Evolutionary conservation across 306 rosid genomes (phyloP).

Genomic region (Fragaria vesca): DNA sequence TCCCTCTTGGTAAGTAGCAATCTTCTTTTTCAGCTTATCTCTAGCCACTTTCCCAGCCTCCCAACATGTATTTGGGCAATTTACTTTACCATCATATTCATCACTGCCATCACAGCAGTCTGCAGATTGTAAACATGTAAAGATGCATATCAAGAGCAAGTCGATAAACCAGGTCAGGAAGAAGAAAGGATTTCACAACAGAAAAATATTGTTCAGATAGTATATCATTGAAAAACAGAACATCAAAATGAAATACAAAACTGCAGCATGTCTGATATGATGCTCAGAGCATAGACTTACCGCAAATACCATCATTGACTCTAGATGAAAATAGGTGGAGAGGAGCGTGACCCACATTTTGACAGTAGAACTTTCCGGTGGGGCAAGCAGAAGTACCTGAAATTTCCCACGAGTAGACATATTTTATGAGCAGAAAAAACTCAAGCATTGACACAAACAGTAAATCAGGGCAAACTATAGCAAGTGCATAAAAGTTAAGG

Average conservation of each 20-base stretch:
- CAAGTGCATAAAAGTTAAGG: neutral
- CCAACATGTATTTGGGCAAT: constrained; percentile 96
- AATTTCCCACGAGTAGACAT: neutral
- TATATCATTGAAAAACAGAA: neutral
- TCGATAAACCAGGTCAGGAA: neutral
- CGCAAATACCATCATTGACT: constrained; percentile 95
- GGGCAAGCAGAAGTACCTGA: constrained; percentile 98
- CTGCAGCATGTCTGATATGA: neutral
- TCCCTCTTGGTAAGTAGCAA: constrained; percentile 76
- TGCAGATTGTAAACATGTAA: constrained; percentile 33
- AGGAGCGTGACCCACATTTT: constrained; percentile 71
- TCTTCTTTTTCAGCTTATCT: constrained; percentile 68
- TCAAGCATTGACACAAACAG: neutral
- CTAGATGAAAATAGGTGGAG: constrained; percentile 64
- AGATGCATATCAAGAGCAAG: neutral
- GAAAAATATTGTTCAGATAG: neutral
- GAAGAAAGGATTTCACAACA: constrained; percentile 17
- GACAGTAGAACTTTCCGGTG: constrained; percentile 68
- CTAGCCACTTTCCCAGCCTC: constrained; percentile 93
- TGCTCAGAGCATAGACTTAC: constrained; percentile 39
- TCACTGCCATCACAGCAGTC: constrained; percentile 99
- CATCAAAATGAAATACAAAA: neutral
- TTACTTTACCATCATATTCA: constrained; percentile 68
- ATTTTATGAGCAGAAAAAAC: neutral
- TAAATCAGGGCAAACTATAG: neutral